phyloP scores from a whole-genome alignment of 148 eudicot genomes.

The Cornus controversa region DNA sequence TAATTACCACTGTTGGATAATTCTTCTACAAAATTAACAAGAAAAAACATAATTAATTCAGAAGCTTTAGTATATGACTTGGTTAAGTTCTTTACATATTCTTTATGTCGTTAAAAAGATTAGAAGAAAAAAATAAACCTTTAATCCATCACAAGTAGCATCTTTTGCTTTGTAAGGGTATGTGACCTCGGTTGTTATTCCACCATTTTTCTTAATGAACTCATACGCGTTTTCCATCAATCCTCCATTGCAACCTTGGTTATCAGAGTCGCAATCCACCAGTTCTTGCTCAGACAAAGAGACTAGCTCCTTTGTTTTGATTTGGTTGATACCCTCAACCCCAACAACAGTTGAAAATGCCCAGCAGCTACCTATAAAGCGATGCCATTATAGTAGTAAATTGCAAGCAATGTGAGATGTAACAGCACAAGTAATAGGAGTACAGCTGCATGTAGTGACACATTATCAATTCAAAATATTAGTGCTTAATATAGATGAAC shows the following conservation, averaged over 20 bases:
- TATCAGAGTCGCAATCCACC: conserved; percentile 57
- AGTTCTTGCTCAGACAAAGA: conserved; percentile 79
- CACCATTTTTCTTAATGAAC: conserved; percentile 43
- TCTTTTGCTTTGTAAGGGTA: conserved; percentile 54
- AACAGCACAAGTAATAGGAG: neutral
- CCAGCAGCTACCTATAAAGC: conserved; percentile 64
- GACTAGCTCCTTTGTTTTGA: conserved; percentile 56
- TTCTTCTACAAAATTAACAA: conserved; percentile 34
- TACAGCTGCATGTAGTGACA: no score
- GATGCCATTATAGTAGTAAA: neutral
- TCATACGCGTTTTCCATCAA: conserved; percentile 51
- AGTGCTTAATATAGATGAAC: no score
- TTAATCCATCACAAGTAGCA: conserved; percentile 30
- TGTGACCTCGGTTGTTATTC: conserved; percentile 33
- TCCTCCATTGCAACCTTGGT: conserved; percentile 63
- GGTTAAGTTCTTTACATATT: no score
- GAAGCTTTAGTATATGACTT: neutral
- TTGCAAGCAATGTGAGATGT: neutral
- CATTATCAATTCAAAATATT: no score
- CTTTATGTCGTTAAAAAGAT: no score
- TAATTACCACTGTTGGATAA: conserved; percentile 55
- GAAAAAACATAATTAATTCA: neutral
- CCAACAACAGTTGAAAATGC: conserved; percentile 69
- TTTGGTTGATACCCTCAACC: conserved; percentile 81
- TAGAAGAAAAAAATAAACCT: conserved; percentile 38